Evolutionary conservation across 1,284 basidiomycete genomes (phyloP).

Genomic region (Ustilago bromivora): DNA sequence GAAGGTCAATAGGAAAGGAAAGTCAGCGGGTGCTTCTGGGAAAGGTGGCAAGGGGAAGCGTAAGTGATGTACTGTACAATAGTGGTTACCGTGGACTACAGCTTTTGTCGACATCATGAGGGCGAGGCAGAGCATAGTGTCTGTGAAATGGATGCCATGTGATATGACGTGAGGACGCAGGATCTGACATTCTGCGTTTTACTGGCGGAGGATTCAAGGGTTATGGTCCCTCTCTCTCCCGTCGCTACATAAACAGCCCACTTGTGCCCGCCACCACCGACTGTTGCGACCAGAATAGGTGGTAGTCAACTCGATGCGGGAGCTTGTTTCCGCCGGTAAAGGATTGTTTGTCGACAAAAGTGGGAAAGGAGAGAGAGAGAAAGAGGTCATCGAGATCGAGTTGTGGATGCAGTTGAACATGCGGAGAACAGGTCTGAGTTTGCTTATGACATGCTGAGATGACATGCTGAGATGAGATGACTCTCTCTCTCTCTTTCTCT

Average conservation of each 20-base stretch:
- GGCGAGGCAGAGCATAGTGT: too few species aligned
- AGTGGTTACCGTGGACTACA: not conserved
- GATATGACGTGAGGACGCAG: not conserved
- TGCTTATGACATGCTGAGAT: not conserved
- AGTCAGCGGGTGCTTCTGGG: constrained; percentile 13
- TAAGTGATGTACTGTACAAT: constrained; percentile 6
- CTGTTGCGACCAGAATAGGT: not conserved
- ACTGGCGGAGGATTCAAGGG: too few species aligned
- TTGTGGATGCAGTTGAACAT: not conserved
- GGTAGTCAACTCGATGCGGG: not conserved
- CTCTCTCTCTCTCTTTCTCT: not conserved
- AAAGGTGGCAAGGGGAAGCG: constrained; percentile 23
- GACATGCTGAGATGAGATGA: not conserved
- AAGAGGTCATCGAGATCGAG: not conserved
- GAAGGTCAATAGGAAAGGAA: constrained; percentile 51
- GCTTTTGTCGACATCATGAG: not conserved
- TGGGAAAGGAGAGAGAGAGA: not conserved
- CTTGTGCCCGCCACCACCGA: too few species aligned
- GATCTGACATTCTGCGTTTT: not conserved
- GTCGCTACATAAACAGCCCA: too few species aligned
- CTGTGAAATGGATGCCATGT: not conserved
- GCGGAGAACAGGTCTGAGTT: not conserved
- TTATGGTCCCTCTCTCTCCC: too few species aligned
- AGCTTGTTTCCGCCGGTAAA: not conserved
- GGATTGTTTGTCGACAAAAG: not conserved